phyloP scores from a whole-genome alignment of 2,329 filamentous ascomycete genomes.

The Colletotrichum sp. region DNA sequence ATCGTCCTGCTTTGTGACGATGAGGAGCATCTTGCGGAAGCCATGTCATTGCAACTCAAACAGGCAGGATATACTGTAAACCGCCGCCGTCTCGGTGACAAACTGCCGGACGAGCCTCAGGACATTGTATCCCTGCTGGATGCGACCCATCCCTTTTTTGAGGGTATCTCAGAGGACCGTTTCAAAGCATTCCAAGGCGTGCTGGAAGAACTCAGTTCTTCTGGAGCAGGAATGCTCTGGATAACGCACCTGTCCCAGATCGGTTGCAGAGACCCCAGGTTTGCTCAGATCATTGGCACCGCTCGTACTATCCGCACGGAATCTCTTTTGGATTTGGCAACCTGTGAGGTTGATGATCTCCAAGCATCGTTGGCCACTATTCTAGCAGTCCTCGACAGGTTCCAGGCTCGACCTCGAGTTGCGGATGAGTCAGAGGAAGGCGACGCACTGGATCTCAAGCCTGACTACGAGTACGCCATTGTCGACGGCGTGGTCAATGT shows the following conservation, averaged over 20 bases:
- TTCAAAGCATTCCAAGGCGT: slow-evolving; percentile 20
- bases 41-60: no score
- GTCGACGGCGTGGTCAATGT: neutral
- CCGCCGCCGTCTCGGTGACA: neutral
- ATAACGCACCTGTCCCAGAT: slow-evolving; percentile 30
- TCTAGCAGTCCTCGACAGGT: neutral
- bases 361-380: neutral
- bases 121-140: slow-evolving; percentile 33
- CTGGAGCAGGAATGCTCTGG: slow-evolving; percentile 30
- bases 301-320: slow-evolving; percentile 33
- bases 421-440: neutral
- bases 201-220: neutral
- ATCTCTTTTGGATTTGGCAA: slow-evolving; percentile 28
- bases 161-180: slow-evolving; percentile 21
- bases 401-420: neutral
- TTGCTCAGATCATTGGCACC: slow-evolving; percentile 29
- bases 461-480: slow-evolving; percentile 15
- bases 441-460: neutral
- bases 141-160: slow-evolving; percentile 29
- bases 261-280: slow-evolving; percentile 27
- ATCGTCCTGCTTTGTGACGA: no score
- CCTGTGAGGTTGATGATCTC: slow-evolving; percentile 31
- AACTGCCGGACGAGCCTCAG: neutral
- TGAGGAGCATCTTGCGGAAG: no score
- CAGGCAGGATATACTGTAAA: no score